Evolutionary conservation across 345 rosid genomes (phyloP).

Genomic region (Brassica carinata): DNA sequence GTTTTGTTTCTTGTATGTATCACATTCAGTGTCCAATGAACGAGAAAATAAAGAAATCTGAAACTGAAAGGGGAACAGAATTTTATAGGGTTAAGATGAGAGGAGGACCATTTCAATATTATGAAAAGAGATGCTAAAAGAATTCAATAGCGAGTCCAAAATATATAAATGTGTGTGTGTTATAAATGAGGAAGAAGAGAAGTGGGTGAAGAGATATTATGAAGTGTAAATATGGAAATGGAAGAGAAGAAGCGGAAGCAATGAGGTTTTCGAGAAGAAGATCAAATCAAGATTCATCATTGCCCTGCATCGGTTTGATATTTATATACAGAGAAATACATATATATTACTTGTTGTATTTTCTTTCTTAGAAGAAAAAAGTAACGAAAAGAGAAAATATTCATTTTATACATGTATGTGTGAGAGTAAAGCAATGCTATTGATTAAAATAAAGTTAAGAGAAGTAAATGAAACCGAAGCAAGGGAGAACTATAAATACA

Average conservation of each 20-base stretch:
- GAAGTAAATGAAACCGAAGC: conserved; percentile 22
- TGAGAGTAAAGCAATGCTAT: conserved; percentile 15
- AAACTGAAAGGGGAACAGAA: conserved; percentile 26
- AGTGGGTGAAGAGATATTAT: conserved; percentile 63
- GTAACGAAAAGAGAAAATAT: conserved; percentile 15
- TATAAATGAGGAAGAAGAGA: conserved; percentile 54
- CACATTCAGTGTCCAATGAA: conserved; percentile 50
- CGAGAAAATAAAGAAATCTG: conserved; percentile 36
- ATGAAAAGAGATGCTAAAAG: conserved; percentile 30
- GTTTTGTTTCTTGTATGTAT: conserved; percentile 29
- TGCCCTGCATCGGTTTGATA: conserved; percentile 27
- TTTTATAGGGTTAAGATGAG: conserved; percentile 6
- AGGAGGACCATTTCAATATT: conserved; percentile 33
- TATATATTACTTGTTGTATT: conserved; percentile 28
- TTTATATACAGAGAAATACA: conserved; percentile 24
- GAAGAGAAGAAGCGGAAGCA: conserved; percentile 42
- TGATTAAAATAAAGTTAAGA: conserved; percentile 35
- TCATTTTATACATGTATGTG: conserved; percentile 49
- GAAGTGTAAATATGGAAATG: conserved; percentile 44
- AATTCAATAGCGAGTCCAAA: conserved; percentile 23
- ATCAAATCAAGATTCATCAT: conserved; percentile 45
- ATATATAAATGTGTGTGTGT: conserved; percentile 28
- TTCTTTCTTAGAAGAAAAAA: neutral
- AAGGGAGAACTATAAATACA: conserved; percentile 57
- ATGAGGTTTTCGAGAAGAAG: conserved; percentile 39